Conservation (phyloP, 225 moss, liverwort and hornwort genomes). For the Polytrichum formosum region DNA sequence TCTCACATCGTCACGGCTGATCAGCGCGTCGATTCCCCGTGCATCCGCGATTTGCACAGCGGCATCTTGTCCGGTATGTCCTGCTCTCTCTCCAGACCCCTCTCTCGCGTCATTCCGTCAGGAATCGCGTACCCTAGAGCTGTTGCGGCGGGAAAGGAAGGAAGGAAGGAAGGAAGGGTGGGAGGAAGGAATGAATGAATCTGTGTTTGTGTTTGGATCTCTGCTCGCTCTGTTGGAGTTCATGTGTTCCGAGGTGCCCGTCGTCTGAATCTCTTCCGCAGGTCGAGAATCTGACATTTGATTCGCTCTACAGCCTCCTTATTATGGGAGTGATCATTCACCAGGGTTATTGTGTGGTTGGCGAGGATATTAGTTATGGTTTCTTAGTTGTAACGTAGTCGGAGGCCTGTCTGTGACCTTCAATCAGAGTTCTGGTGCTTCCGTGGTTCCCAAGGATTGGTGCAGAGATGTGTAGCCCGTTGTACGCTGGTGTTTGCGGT, state of each 20-base stretch:
- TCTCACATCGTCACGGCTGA: background rate
- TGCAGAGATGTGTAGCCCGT: no score
- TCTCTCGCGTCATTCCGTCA: background rate
- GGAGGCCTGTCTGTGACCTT: no score
- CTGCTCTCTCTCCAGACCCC: background rate
- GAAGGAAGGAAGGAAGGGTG: background rate
- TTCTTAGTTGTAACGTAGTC: no score
- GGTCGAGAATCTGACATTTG: background rate
- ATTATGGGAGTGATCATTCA: no score
- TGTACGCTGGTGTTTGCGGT: no score
- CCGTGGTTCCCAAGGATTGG: no score
- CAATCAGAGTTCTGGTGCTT: no score
- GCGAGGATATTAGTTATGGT: no score
- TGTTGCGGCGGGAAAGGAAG: background rate
- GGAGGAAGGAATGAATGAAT: background rate
- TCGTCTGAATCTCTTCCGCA: background rate
- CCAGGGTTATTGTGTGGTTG: no score
- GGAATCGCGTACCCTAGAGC: background rate
- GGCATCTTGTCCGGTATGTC: conserved; percentile 10
- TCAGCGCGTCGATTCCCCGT: background rate
- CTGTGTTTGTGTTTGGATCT: background rate
- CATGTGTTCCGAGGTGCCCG: background rate
- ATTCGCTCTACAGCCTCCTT: background rate
- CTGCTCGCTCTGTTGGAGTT: background rate
- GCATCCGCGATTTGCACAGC: background rate